Evolutionary conservation across 768 basidiomycete genomes (phyloP), one percentile per base, ranked within the genome.

Genomic region (Pholiota microspora): DNA sequence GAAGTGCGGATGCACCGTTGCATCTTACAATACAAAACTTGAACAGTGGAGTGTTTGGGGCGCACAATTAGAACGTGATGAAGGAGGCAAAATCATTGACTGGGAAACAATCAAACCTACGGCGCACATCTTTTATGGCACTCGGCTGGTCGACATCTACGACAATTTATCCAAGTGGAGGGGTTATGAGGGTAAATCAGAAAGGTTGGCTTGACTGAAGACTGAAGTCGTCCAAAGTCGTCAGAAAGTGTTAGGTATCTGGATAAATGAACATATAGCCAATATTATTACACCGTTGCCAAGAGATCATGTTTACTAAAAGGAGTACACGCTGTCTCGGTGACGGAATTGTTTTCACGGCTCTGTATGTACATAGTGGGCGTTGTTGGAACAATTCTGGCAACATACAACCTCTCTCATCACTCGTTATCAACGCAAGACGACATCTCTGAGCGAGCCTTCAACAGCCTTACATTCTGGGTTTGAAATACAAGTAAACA

Each of bases 101-200:
- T 82, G 81, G 81, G 81, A 83, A 2, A 59, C 65, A 18, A 66
- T 86, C 38, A 80, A 79, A 61, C 88, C 87, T 0, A 86, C 82
- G 0, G 80, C 71, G 0, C 85, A 87, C 63, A 82, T 83, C 4
- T 89, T 86, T 67, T 88, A 88, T 59, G 82, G 70, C 9, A 87
- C 86, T 18, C 73, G 81, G 18, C 66, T 86, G 71, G 54, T 86
- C 58, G 80, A 84, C 51, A 67, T 86, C 13, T 56, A 72, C 5
- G 87, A 88, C 60, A 73, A 62, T 7, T 55, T 89, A 61, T 73
- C 73, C 28, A 89, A 87, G 62, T 88, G 84, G 84, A 73, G 77
- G 21, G 86, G 84, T n/a, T 88, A 88, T 64, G 78, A 80, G 58
- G 70, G 67, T 15, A 62, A 67, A 36, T 86, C 84, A 18, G 59